A percentile compares a stretch with the other conserved stretches of the same genome.
phyloP scores from a whole-genome alignment of 176 grass and related monocot species.

The Pharus latifolius region DNA sequence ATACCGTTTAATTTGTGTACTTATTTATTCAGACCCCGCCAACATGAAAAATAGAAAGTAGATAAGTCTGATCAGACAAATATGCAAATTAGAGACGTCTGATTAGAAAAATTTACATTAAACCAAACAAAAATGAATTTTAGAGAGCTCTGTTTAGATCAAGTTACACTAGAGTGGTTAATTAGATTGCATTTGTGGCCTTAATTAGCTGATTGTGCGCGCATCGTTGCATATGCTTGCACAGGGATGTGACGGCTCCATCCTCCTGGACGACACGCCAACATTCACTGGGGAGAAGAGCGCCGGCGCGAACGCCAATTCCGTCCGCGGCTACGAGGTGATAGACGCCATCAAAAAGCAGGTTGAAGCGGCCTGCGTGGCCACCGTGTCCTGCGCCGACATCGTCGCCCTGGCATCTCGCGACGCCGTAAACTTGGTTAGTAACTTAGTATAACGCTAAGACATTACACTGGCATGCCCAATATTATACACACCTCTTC shows the following conservation, averaged over 20 bases:
- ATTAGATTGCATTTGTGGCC: not conserved
- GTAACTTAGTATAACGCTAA: not conserved
- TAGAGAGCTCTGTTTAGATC: too few relatives aligned
- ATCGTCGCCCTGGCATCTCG: conserved; percentile 56
- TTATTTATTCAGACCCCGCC: too few relatives aligned
- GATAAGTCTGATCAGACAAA: too few relatives aligned
- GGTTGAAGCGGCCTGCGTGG: conserved; percentile 34
- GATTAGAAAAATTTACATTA: too few relatives aligned
- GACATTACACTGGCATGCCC: not conserved
- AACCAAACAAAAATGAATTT: too few relatives aligned
- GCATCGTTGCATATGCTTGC: not conserved
- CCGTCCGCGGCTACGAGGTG: conserved; percentile 67
- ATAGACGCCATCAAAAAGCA: conserved; percentile 48
- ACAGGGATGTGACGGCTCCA: conserved; percentile 63
- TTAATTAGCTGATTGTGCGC: not conserved
- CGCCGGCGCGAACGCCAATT: conserved; percentile 48
- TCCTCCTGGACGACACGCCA: conserved; percentile 57
- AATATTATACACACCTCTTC: not conserved
- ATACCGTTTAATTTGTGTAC: too few relatives aligned
- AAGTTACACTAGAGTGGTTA: too few relatives aligned
- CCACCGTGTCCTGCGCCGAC: conserved; percentile 54
- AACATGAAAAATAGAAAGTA: too few relatives aligned
- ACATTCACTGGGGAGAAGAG: conserved; percentile 55
- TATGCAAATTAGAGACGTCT: too few relatives aligned
- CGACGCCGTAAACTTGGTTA: conserved; percentile 57